Conservation (phyloP, 1,284 basidiomycete species). For the Boletus hoseneyae region DNA sequence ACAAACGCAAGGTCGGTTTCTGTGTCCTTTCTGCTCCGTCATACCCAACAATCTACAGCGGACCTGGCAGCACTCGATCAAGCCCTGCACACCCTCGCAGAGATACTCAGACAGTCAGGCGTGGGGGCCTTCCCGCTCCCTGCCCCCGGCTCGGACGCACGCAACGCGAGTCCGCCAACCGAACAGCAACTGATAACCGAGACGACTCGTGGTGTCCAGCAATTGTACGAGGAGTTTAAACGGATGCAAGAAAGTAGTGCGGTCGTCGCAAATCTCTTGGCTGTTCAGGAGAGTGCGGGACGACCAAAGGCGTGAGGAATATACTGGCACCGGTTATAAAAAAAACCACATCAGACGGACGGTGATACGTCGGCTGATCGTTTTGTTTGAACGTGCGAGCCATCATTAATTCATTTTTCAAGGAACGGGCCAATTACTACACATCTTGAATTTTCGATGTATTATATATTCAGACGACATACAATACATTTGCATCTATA, state of each 20-base stretch:
- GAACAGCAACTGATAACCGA: slow-evolving; percentile 38
- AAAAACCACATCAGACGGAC: too few species aligned
- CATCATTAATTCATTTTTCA: too few species aligned
- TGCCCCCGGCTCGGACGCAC: slow-evolving; percentile 10
- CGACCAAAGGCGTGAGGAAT: slow-evolving; percentile 21
- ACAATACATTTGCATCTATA: too few species aligned
- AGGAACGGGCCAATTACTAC: too few species aligned
- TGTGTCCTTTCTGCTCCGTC: neutral
- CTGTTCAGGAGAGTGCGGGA: slow-evolving; percentile 12
- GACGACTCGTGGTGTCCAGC: slow-evolving; percentile 37
- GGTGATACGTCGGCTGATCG: too few species aligned
- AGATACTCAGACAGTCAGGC: slow-evolving; percentile 40
- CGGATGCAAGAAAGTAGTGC: slow-evolving; percentile 43
- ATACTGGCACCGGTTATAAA: too few species aligned
- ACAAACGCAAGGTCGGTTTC: slow-evolving; percentile 40
- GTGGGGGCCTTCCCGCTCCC: slow-evolving; percentile 44
- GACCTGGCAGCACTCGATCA: slow-evolving; percentile 38
- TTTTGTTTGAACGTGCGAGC: too few species aligned
- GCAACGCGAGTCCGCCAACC: slow-evolving; percentile 16
- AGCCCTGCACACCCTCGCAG: slow-evolving; percentile 35
- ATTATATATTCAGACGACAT: neutral
- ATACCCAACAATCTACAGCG: slow-evolving; percentile 25
- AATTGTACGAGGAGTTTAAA: slow-evolving; percentile 39
- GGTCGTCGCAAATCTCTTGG: slow-evolving; percentile 37
- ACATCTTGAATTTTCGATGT: too few species aligned